Conservation (phyloP, 2,329 filamentous ascomycete genomes). For the Aspergillus pseudoglaucus region DNA sequence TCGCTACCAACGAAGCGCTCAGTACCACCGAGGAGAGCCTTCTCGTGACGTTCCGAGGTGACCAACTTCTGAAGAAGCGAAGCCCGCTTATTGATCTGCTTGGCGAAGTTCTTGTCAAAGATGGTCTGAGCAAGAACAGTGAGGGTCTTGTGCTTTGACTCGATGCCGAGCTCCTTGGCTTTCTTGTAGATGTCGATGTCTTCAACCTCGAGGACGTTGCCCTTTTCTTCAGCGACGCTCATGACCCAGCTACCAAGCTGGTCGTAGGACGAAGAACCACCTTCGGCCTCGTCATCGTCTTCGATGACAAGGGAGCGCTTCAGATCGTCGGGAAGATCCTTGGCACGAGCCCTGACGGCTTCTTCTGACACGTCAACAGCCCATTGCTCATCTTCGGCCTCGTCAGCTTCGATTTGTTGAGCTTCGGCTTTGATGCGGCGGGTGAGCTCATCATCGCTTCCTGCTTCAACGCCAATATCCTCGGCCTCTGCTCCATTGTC, state of each 20-base stretch:
- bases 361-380: conserved; percentile 94
- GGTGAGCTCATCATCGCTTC: conserved; percentile 87
- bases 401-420: conserved; percentile 63
- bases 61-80: conserved; percentile 87
- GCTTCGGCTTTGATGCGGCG: conserved; percentile 64
- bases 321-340: conserved; percentile 87
- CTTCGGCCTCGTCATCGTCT: conserved; percentile 70
- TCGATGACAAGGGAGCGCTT: conserved; percentile 84
- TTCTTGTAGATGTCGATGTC: conserved; percentile 93
- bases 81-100: conserved; percentile 79
- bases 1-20: conserved; percentile 85
- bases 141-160: conserved; percentile 87
- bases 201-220: conserved; percentile 69
- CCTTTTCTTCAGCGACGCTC: conserved; percentile 61
- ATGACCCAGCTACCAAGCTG: conserved; percentile 90
- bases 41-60: conserved; percentile 88
- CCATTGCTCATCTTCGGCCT: conserved; percentile 84
- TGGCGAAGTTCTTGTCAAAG: conserved; percentile 82
- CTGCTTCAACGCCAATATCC: conserved; percentile 61
- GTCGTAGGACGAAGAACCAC: conserved; percentile 75
- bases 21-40: conserved; percentile 87
- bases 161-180: conserved; percentile 92
- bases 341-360: conserved; percentile 88
- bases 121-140: conserved; percentile 88
- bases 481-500: conserved; percentile 59